Conservation (phyloP, 2,329 filamentous ascomycete species). For the Dryadomyces quercivorus region DNA sequence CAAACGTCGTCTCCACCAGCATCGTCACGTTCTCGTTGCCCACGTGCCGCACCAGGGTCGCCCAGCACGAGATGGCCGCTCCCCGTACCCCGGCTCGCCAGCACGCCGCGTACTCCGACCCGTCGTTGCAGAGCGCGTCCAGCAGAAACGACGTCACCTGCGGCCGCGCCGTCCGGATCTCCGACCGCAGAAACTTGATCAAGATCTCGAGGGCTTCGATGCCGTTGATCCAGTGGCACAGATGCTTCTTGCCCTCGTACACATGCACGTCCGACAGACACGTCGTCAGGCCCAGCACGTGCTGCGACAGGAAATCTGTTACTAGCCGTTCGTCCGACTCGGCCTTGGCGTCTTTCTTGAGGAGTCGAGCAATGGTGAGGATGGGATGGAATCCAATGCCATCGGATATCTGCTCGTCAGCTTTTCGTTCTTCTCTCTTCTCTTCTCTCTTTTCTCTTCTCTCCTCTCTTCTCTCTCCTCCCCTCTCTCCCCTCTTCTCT, state of each 20-base stretch:
- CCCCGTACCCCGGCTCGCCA: slow-evolving; percentile 43
- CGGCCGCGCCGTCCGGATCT: slow-evolving; percentile 68
- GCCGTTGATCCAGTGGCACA: slow-evolving; percentile 13
- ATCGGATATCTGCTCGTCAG: too few relatives aligned
- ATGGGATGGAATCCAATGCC: slow-evolving; percentile 7
- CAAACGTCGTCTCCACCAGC: slow-evolving; percentile 80
- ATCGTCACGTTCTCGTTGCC: slow-evolving; percentile 57
- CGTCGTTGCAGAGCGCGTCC: slow-evolving; percentile 62
- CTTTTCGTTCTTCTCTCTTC: too few relatives aligned
- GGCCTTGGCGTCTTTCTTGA: slow-evolving; percentile 16
- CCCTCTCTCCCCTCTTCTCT: too few relatives aligned
- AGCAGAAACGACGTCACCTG: slow-evolving; percentile 92
- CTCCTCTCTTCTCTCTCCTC: too few relatives aligned
- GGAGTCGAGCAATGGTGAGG: slow-evolving; percentile 9
- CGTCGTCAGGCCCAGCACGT: slow-evolving; percentile 79
- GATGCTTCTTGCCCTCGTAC: slow-evolving; percentile 9
- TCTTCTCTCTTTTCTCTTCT: too few relatives aligned
- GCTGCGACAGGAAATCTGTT: slow-evolving; percentile 64
- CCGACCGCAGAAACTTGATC: slow-evolving; percentile 61
- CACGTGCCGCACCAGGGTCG: slow-evolving; percentile 60
- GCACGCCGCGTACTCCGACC: slow-evolving; percentile 17
- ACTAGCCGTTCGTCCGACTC: slow-evolving; percentile 28
- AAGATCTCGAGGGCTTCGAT: slow-evolving; percentile 81
- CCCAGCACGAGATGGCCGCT: slow-evolving; percentile 74
- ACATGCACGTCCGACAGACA: slow-evolving; percentile 56